phyloP scores from a whole-genome alignment of 106 monocot species.

The Allium sativum region DNA sequence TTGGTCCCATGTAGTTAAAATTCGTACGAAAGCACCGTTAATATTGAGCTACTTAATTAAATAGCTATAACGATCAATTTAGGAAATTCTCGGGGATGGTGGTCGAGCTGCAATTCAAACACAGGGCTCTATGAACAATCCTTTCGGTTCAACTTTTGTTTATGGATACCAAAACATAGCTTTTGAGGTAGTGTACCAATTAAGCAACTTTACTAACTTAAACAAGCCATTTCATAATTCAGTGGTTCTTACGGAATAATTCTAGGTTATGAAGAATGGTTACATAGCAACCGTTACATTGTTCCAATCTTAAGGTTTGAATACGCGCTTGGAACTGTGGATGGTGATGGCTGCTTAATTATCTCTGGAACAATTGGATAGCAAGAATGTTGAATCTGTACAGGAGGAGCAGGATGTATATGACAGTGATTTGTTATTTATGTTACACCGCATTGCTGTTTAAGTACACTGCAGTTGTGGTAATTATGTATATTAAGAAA shows the following conservation, averaged over 20 bases:
- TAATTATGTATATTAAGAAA: no score
- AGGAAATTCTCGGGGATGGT: constrained; percentile 94
- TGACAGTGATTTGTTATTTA: no score
- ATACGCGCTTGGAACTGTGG: not conserved
- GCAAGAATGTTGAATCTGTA: no score
- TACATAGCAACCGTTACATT: constrained; percentile 93
- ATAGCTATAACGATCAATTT: not conserved
- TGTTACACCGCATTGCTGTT: no score
- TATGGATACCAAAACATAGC: constrained; percentile 94
- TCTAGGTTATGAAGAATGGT: constrained; percentile 91
- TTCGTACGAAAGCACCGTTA: no score
- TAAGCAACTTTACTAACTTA: not conserved
- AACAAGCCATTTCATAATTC: no score
- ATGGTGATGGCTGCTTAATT: no score
- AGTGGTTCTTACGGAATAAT: constrained; percentile 4
- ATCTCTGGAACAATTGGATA: no score
- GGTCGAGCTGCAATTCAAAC: constrained; percentile 96
- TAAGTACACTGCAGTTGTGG: no score
- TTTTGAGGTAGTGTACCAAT: constrained; percentile 53
- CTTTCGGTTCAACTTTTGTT: constrained; percentile 94
- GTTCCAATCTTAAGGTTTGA: constrained; percentile 68
- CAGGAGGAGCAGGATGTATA: no score
- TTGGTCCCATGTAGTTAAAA: no score
- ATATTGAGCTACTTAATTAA: no score
- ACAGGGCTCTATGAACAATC: constrained; percentile 87